A percentile compares a stretch with the other conserved stretches of the same genome.
Evolutionary conservation across 352 stramenopile genomes (phyloP).

Genomic region (Phytophthora palmivora): DNA sequence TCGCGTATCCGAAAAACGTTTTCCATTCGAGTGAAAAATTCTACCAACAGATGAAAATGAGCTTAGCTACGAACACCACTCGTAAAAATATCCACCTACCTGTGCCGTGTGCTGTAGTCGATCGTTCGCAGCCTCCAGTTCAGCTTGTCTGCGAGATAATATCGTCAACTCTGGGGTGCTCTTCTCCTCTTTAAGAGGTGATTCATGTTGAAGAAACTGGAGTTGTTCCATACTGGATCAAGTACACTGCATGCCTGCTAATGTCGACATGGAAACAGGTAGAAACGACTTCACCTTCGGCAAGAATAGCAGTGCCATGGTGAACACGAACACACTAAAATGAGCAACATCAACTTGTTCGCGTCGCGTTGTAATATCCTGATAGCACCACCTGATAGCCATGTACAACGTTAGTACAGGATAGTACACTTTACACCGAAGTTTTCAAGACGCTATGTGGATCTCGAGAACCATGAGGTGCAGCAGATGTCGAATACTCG

Average conservation of each 20-base stretch:
- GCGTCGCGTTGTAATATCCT: background rate
- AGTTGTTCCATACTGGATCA: conserved; percentile 21
- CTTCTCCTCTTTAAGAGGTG: conserved; percentile 19
- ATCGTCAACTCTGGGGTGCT: conserved; percentile 14
- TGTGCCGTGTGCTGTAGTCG: conserved; percentile 47
- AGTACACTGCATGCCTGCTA: background rate
- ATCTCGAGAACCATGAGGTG: too few relatives aligned
- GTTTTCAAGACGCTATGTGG: too few relatives aligned
- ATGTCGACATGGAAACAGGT: conserved; percentile 21
- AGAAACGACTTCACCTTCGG: conserved; percentile 17
- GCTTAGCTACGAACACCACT: background rate
- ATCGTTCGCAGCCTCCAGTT: conserved; percentile 45
- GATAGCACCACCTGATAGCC: background rate
- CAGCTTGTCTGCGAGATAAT: conserved; percentile 31
- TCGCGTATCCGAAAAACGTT: conserved; percentile 56
- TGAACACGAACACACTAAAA: conserved; percentile 1
- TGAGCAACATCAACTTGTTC: too few relatives aligned
- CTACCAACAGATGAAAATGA: conserved; percentile 16
- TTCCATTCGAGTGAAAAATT: conserved; percentile 74
- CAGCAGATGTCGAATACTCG: too few relatives aligned
- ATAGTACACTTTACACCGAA: too few relatives aligned
- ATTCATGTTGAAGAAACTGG: conserved; percentile 9
- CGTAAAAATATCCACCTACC: conserved; percentile 22
- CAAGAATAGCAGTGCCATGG: conserved; percentile 27
- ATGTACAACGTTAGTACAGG: too few relatives aligned